phyloP scores from a whole-genome alignment of 176 grass and related monocot genomes.

The Carex cristatella region DNA sequence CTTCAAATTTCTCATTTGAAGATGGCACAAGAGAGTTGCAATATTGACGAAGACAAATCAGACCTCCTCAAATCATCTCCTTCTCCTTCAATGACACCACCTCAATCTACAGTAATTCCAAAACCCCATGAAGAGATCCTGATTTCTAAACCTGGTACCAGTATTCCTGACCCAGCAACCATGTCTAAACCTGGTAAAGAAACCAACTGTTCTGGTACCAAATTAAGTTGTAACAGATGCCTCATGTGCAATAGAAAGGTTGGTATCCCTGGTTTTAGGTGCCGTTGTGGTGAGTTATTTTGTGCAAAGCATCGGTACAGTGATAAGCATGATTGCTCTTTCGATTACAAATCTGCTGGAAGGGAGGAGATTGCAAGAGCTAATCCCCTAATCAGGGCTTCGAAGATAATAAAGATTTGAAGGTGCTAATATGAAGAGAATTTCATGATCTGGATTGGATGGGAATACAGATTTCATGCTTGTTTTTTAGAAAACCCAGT shows the following conservation, averaged over 20 bases:
- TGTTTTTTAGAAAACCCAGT: constrained; percentile 4
- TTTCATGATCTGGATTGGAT: background rate
- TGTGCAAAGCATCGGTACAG: constrained; percentile 41
- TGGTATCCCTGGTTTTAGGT: constrained; percentile 37
- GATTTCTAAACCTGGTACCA: constrained; percentile 14
- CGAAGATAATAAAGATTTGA: constrained; percentile 57
- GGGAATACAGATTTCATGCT: background rate
- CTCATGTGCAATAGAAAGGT: constrained; percentile 37
- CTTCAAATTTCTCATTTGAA: background rate
- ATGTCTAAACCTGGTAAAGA: constrained; percentile 1
- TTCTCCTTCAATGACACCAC: constrained; percentile 21
- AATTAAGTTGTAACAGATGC: constrained; percentile 36
- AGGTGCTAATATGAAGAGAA: background rate
- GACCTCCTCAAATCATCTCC: constrained; percentile 47
- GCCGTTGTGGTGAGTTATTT: constrained; percentile 45
- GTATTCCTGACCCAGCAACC: background rate
- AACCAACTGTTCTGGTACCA: constrained; percentile 3
- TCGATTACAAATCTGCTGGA: constrained; percentile 42
- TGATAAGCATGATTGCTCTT: constrained; percentile 45
- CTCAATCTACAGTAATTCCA: constrained; percentile 19
- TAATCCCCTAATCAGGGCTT: constrained; percentile 44
- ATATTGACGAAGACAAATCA: constrained; percentile 45
- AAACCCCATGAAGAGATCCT: constrained; percentile 22
- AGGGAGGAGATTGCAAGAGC: constrained; percentile 52
- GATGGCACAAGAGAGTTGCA: constrained; percentile 49